phyloP scores from a whole-genome alignment of 2,329 filamentous ascomycete species.

The Diplodia scrobiculata region DNA sequence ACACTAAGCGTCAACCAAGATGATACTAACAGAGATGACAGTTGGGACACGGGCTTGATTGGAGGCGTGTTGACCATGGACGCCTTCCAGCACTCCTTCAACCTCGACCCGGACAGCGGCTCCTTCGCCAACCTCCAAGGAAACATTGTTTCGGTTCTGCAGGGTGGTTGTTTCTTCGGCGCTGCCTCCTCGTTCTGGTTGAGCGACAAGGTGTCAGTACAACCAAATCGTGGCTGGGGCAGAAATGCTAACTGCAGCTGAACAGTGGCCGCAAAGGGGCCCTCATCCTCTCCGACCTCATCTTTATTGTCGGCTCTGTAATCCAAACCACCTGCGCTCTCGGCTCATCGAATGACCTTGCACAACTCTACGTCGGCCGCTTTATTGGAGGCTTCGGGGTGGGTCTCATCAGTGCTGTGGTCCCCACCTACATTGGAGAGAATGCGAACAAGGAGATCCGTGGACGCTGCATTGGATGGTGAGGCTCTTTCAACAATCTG shows the following conservation, averaged over 20 bases:
- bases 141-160: slow-evolving; percentile 50
- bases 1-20: slow-evolving; percentile 24
- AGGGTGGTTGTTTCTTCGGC: slow-evolving; percentile 52
- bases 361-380: slow-evolving; percentile 48
- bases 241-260: not conserved
- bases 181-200: slow-evolving; percentile 49
- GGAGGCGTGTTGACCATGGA: slow-evolving; percentile 49
- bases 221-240: not conserved
- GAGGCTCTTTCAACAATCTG: slow-evolving; percentile 29
- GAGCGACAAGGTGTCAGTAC: slow-evolving; percentile 43
- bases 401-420: slow-evolving; percentile 48
- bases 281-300: slow-evolving; percentile 47
- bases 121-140: slow-evolving; percentile 47
- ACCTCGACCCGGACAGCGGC: slow-evolving; percentile 39
- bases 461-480: slow-evolving; percentile 45
- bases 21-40: not conserved
- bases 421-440: slow-evolving; percentile 51
- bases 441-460: slow-evolving; percentile 49
- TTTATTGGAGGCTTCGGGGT: slow-evolving; percentile 51
- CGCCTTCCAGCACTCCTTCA: slow-evolving; percentile 49
- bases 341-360: slow-evolving; percentile 38
- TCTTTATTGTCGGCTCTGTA: slow-evolving; percentile 48
- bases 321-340: slow-evolving; percentile 47
- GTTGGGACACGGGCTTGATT: slow-evolving; percentile 38
- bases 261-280: slow-evolving; percentile 44